Evolutionary conservation across 2,329 filamentous ascomycete genomes (phyloP).

Genomic region (Polychaeton citri): DNA sequence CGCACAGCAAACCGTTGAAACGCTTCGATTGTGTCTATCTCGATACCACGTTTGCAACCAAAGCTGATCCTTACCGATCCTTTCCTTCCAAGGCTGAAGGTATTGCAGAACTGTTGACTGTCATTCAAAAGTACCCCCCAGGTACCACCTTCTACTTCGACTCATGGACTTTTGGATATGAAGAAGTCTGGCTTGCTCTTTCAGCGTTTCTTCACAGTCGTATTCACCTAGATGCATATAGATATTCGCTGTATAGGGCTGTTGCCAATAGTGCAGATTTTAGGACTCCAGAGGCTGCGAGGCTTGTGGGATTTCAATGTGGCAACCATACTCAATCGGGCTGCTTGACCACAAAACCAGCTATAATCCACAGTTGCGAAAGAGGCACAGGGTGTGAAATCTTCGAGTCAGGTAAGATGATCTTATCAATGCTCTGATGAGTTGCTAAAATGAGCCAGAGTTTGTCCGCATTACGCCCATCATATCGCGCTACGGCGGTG

Average conservation of each 20-base stretch:
- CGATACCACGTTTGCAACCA: slow-evolving; percentile 65
- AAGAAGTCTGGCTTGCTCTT: slow-evolving; percentile 80
- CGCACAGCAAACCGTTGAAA: slow-evolving; percentile 36
- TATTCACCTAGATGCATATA: slow-evolving; percentile 77
- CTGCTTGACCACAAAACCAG: slow-evolving; percentile 51
- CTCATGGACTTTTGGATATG: slow-evolving; percentile 86
- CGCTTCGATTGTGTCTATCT: slow-evolving; percentile 72
- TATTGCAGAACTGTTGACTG: slow-evolving; percentile 56
- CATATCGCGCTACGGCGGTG: slow-evolving; percentile 49
- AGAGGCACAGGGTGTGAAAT: slow-evolving; percentile 50
- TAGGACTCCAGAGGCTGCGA: slow-evolving; percentile 45
- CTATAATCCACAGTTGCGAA: slow-evolving; percentile 76
- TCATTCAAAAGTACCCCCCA: slow-evolving; percentile 53
- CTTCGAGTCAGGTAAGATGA: slow-evolving; percentile 24
- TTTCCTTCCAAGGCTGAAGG: slow-evolving; percentile 62
- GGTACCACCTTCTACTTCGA: slow-evolving; percentile 74
- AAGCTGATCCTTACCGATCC: slow-evolving; percentile 32
- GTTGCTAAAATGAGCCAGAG: slow-evolving; percentile 18
- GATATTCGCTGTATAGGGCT: slow-evolving; percentile 57
- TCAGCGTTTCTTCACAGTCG: slow-evolving; percentile 54
- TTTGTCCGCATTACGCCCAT: slow-evolving; percentile 70
- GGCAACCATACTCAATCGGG: slow-evolving; percentile 59
- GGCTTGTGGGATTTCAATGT: slow-evolving; percentile 58
- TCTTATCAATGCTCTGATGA: neutral
- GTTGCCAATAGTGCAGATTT: slow-evolving; percentile 29